Conservation (phyloP, 495 filamentous ascomycete genomes). For the Thermothielavioides terrestris region DNA sequence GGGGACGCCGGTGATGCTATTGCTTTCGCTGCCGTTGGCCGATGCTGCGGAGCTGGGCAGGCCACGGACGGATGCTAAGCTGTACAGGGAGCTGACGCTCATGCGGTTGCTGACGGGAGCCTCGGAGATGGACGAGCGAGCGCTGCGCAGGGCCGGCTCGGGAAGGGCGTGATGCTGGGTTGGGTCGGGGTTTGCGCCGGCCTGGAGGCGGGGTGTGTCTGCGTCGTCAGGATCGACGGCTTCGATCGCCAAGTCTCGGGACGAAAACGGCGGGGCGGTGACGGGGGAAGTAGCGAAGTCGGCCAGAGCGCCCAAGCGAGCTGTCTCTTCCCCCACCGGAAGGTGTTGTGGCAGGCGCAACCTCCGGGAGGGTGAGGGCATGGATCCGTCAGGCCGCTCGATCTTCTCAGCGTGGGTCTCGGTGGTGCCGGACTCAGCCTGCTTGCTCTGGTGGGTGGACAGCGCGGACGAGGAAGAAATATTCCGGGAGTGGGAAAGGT, state of each 20-base stretch:
- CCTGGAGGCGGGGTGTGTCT: conserved; percentile 35
- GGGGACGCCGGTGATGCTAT: conserved; percentile 23
- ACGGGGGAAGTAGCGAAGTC: too few species aligned
- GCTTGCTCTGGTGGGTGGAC: conserved; percentile 43
- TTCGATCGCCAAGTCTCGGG: conserved; percentile 17
- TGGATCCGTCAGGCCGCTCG: conserved; percentile 52
- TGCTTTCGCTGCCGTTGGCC: conserved; percentile 33
- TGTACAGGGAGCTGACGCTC: conserved; percentile 58
- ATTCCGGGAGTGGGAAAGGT: too few species aligned
- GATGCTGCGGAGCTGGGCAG: conserved; percentile 37
- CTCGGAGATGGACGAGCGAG: conserved; percentile 30
- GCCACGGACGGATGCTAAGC: conserved; percentile 48
- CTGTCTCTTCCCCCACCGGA: conserved; percentile 24
- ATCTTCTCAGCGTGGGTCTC: conserved; percentile 42
- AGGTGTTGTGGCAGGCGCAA: conserved; percentile 7
- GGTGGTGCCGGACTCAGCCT: conserved; percentile 45
- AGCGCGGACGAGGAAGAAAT: conserved; percentile 20
- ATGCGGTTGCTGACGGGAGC: conserved; percentile 49
- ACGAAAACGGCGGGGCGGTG: conserved; percentile 9
- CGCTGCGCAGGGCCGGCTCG: conserved; percentile 39
- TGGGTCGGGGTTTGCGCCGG: conserved; percentile 19
- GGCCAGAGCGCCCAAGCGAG: conserved; percentile 25
- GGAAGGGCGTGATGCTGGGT: conserved; percentile 28
- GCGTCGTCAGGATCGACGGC: conserved; percentile 30
- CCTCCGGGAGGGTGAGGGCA: conserved; percentile 42